These are phyloP conservation scores for Musa balbisiana DNA, from an alignment of 202 grass and related monocot species.

Conservation along the genomic window DNA sequence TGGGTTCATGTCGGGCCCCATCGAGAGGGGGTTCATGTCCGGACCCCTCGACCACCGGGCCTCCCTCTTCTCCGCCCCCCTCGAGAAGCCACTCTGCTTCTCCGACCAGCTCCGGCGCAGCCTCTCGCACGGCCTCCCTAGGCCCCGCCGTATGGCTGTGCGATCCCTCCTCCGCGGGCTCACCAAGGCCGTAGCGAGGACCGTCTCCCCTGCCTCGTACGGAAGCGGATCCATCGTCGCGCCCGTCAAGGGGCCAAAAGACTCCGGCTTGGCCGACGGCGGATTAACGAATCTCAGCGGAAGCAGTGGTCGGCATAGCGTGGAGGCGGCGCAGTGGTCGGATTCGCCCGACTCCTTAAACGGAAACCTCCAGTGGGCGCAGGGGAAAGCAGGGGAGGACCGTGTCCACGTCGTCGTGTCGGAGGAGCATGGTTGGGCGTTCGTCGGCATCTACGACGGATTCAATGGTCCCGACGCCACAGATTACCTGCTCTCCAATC, in stretches of 20 bases:
- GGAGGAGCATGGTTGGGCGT: conserved; percentile 75
- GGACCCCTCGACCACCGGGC: conserved; percentile 45
- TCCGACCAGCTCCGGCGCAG: conserved; percentile 53
- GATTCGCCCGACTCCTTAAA: not conserved
- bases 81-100: conserved; percentile 30
- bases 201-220: conserved; percentile 6
- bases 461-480: conserved; percentile 99
- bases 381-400: conserved; percentile 94
- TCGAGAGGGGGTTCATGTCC: conserved; percentile 68
- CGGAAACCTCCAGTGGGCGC: conserved; percentile 67
- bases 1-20: conserved; percentile 61
- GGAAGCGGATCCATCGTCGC: conserved; percentile 1
- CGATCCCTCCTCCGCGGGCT: conserved; percentile 12
- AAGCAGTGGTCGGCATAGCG: not conserved
- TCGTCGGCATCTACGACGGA: conserved; percentile 97
- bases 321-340: not conserved
- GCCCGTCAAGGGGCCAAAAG: conserved; percentile 6
- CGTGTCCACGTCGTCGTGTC: conserved; percentile 86
- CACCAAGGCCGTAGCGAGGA: conserved; percentile 14
- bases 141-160: conserved; percentile 25
- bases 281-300: not conserved
- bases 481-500: conserved; percentile 71
- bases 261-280: conserved; percentile 2
- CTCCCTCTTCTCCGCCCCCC: conserved; percentile 55
- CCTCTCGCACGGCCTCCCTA: conserved; percentile 47